Evolutionary conservation across 2,329 filamentous ascomycete genomes (phyloP).

Genomic region (Fusarium sp.): DNA sequence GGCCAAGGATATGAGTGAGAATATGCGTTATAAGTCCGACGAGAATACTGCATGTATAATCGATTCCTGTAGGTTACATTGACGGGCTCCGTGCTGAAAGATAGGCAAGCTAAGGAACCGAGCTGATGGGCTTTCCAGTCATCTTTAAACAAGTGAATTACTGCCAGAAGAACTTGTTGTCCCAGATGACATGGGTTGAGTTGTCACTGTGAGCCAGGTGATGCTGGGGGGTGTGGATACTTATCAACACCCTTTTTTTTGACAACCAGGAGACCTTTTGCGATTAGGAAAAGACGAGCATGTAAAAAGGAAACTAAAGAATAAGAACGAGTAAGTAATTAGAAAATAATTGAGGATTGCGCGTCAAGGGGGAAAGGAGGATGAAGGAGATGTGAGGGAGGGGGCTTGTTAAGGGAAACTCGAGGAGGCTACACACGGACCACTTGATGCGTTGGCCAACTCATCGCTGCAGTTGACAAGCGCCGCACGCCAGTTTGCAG

Average conservation of each 20-base stretch:
- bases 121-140: not conserved
- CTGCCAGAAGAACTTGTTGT: slow-evolving; percentile 5
- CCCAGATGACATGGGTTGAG: slow-evolving; percentile 35
- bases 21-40: slow-evolving; percentile 9
- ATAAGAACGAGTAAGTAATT: slow-evolving; percentile 1
- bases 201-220: slow-evolving; percentile 37
- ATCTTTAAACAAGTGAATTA: slow-evolving; percentile 5
- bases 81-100: not conserved
- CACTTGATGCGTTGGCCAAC: slow-evolving; percentile 58
- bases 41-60: not conserved
- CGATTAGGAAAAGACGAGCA: slow-evolving; percentile 5
- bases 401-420: slow-evolving; percentile 44
- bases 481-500: slow-evolving; percentile 43
- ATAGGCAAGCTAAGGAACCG: not conserved
- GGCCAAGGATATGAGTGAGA: slow-evolving; percentile 3
- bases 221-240: slow-evolving; percentile 35
- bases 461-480: slow-evolving; percentile 57
- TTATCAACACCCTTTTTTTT: slow-evolving; percentile 30
- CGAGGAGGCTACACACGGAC: slow-evolving; percentile 54
- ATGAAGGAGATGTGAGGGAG: slow-evolving; percentile 36
- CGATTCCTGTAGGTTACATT: not conserved
- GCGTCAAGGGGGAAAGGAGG: slow-evolving; percentile 21
- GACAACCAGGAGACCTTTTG: slow-evolving; percentile 8
- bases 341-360: slow-evolving; percentile 8
- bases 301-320: slow-evolving; percentile 5